These are phyloP conservation scores for Syncephalastrum sp. DNA, from an alignment of 371 early-diverging fungal species.

Conservation along the genomic window DNA sequence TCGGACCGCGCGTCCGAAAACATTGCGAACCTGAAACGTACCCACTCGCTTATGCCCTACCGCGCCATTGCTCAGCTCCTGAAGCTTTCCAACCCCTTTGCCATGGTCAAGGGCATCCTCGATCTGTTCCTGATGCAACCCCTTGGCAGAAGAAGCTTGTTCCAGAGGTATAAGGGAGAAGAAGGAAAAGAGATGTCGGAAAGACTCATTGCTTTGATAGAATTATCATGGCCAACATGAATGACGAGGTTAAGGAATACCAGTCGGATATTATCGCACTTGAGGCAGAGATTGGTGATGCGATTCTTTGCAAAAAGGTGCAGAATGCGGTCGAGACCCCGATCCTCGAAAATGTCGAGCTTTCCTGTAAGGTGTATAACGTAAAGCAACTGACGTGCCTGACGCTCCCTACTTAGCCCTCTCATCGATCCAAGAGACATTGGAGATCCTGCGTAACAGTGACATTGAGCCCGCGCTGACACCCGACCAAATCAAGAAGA, in stretches of 20 bases:
- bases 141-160: slow-evolving; percentile 54
- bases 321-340: slow-evolving; percentile 47
- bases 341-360: slow-evolving; percentile 18
- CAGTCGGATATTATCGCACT: slow-evolving; percentile 45
- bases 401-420: not conserved
- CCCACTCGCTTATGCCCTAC: slow-evolving; percentile 56
- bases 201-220: slow-evolving; percentile 10
- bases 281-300: slow-evolving; percentile 41
- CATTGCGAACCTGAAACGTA: slow-evolving; percentile 54
- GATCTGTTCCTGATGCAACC: slow-evolving; percentile 62
- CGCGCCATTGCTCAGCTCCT: slow-evolving; percentile 49
- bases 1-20: slow-evolving; percentile 55
- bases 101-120: slow-evolving; percentile 57
- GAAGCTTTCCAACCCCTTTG: slow-evolving; percentile 58
- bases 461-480: slow-evolving; percentile 40
- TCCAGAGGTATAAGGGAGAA: slow-evolving; percentile 42
- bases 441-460: slow-evolving; percentile 36
- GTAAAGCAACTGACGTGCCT: not conserved
- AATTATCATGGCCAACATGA: slow-evolving; percentile 49
- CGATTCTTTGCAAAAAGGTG: slow-evolving; percentile 45
- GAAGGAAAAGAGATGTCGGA: not conserved
- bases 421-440: slow-evolving; percentile 18
- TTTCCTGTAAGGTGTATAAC: slow-evolving; percentile 1
- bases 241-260: slow-evolving; percentile 46
- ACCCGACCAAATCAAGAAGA: slow-evolving; percentile 32